Evolutionary conservation across 305 asterid species (phyloP).

Genomic region (Fraxinus dipetala): DNA sequence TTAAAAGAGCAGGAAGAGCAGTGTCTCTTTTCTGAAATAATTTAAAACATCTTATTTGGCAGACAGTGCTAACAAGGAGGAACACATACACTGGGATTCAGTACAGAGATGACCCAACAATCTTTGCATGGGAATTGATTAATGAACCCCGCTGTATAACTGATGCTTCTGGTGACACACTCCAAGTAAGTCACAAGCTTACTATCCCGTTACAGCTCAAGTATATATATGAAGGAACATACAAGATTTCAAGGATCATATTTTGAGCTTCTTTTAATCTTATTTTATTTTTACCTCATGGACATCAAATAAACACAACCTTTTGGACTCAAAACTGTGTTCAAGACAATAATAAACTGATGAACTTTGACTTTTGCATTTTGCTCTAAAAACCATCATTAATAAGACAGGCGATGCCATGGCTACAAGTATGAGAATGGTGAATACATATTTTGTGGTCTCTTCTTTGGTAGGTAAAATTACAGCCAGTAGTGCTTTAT

Average conservation of each 20-base stretch:
- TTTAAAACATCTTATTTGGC: constrained; percentile 19
- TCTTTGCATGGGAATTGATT: constrained; percentile 54
- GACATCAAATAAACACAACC: not conserved
- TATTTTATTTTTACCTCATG: not conserved
- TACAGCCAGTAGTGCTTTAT: not conserved
- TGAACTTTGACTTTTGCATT: not conserved
- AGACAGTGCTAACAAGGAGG: constrained; percentile 50
- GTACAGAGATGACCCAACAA: constrained; percentile 52
- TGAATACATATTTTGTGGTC: not conserved
- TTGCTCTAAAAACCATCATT: not conserved
- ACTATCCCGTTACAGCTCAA: constrained; percentile 1
- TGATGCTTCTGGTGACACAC: constrained; percentile 93
- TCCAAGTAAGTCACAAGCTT: constrained; percentile 59
- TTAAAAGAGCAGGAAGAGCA: not conserved
- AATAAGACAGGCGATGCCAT: not conserved
- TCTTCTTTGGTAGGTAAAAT: not conserved
- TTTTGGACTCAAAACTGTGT: not conserved
- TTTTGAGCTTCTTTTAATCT: constrained; percentile 5
- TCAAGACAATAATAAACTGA: not conserved
- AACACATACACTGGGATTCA: constrained; percentile 43
- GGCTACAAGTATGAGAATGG: not conserved
- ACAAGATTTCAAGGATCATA: not conserved
- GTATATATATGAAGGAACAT: not conserved
- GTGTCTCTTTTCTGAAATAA: not conserved
- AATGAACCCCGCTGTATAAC: constrained; percentile 74